Evolutionary conservation across 179 eudicot genomes (phyloP).

Genomic region (Beta corolliflora): DNA sequence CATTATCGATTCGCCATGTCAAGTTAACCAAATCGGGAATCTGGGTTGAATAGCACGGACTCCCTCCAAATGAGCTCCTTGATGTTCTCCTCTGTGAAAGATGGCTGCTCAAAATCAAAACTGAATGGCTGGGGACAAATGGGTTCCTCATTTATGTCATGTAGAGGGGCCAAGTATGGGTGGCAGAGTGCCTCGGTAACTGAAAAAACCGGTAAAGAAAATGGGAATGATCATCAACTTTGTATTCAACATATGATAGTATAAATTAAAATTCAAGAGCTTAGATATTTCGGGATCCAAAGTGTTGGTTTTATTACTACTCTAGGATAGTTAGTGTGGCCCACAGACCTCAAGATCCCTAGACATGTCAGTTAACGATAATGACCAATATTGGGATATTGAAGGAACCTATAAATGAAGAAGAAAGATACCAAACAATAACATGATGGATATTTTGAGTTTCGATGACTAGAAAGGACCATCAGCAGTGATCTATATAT

Average conservation of each 20-base stretch:
- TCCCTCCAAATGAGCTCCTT: slow-evolving; percentile 96
- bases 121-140: slow-evolving; percentile 73
- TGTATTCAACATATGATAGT: not conserved
- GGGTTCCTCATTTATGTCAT: slow-evolving; percentile 84
- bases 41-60: slow-evolving; percentile 77
- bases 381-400: too few relatives aligned
- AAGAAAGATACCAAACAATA: too few relatives aligned
- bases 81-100: slow-evolving; percentile 81
- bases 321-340: too few relatives aligned
- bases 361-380: too few relatives aligned
- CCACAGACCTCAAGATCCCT: too few relatives aligned
- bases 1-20: not conserved
- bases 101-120: slow-evolving; percentile 93
- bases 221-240: not conserved
- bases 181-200: slow-evolving; percentile 76
- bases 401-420: too few relatives aligned
- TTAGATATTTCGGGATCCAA: not conserved
- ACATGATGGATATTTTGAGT: too few relatives aligned
- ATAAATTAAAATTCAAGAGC: not conserved
- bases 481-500: too few relatives aligned
- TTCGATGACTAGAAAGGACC: too few relatives aligned
- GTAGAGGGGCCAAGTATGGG: slow-evolving; percentile 84
- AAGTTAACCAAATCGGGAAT: slow-evolving; percentile 31
- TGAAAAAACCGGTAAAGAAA: slow-evolving; percentile 26
- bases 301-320: too few relatives aligned